Base-by-base conservation (phyloP, 1,139 yeast genomes). In the Candida buenavistaensis region DNA sequence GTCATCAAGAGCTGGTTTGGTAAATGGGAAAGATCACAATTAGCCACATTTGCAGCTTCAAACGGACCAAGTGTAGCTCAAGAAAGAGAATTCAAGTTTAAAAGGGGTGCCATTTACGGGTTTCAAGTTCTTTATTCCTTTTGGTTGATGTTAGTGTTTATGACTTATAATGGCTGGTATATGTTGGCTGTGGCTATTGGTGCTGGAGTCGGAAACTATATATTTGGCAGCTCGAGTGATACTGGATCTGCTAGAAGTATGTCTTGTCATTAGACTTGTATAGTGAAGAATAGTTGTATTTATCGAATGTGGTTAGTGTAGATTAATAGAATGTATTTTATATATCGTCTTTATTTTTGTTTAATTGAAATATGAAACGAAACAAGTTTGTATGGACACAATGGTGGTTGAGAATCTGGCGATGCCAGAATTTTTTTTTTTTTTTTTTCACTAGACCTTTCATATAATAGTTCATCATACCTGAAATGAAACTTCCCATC, bases 101-200 rank as follows among this genome's bases (percentile, higher is more conserved):
- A 62, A 43, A 59, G 61, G 49, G 55, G 82, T 24, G 32, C 68
- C 14, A 52, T 77, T 23, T 86, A 87, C 52, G 94, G 85, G 2
- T 42, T 77, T 11, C 90, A 83, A 52, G 90, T 86, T 10, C 84
- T 85, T 4, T 84, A 81, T 54, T 82, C 94, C 2, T 83, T 84
- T 50, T 64, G 82, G 68, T 60, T 85, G 46, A 85, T 85, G 95
- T 70, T 83, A 49, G 76, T 85, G 1, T 85, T 84, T 50, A 85
- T 85, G 95, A 83, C 90, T 3, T 85, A 82, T 54, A 84, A 85
- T 53, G 88, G 92, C 4, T 85, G 89, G 88, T 72, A 80, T 33
- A 84, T 85, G 92, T 37, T 78, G 11, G 80, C 90, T 2, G 84
- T 83, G 17, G 80, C 77, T 1, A 45, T 72, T 3, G 95, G 95